These are phyloP conservation scores for Neonectria sp. DNA, from an alignment of 2,329 filamentous ascomycete species.

Conservation along the genomic window DNA sequence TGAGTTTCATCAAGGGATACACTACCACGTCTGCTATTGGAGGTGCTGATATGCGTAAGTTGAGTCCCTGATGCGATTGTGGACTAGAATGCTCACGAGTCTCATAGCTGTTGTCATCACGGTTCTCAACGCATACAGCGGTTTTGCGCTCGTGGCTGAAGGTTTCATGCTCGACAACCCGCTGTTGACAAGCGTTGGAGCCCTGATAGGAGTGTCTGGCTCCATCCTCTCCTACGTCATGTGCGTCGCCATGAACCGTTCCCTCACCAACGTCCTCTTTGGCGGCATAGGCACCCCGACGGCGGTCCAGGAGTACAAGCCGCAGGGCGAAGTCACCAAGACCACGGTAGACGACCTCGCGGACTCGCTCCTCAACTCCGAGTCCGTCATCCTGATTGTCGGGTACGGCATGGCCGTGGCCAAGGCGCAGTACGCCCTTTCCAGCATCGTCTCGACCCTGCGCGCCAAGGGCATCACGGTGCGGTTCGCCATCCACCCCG, in stretches of 20 bases:
- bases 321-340: conserved; percentile 84
- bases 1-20: conserved; percentile 89
- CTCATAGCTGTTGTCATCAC: conserved; percentile 82
- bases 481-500: conserved; percentile 91
- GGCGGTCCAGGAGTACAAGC: conserved; percentile 75
- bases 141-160: conserved; percentile 91
- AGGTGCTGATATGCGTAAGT: conserved; percentile 88
- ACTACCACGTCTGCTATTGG: conserved; percentile 92
- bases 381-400: conserved; percentile 90
- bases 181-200: conserved; percentile 86
- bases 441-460: conserved; percentile 82
- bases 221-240: conserved; percentile 90
- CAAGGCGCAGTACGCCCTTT: conserved; percentile 92
- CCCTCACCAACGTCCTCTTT: conserved; percentile 90
- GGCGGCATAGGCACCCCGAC: conserved; percentile 81
- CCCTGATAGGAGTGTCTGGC: conserved; percentile 89
- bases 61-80: not conserved
- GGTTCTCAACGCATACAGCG: conserved; percentile 91
- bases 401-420: conserved; percentile 96
- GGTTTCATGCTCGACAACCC: conserved; percentile 94
- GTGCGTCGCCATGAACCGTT: conserved; percentile 94
- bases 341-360: conserved; percentile 86
- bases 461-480: conserved; percentile 85
- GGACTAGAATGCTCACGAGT: conserved; percentile 25
- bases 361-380: conserved; percentile 80